Base-by-base conservation (phyloP, 2,329 filamentous ascomycete species). In the Cytospora piceicola region DNA sequence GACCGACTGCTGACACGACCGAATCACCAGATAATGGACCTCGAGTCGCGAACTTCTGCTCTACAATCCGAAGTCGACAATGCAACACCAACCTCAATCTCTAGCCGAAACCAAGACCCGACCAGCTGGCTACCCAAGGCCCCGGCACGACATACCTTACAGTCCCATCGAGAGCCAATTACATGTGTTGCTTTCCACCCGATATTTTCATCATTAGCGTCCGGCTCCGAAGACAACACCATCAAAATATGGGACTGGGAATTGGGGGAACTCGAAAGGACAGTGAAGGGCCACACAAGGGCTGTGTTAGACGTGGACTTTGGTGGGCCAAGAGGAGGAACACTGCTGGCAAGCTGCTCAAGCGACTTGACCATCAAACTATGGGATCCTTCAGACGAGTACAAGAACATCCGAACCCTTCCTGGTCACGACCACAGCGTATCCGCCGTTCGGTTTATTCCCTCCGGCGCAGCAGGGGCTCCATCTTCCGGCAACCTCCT, bases 211-310 rank as follows among this genome's bases (percentile, higher is more conserved):
- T 94, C 92, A 6, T 82, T 97, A 27, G 94, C 94, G 12, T 95
- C 93, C 0, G 94, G 92, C 20, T 96, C 93, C 11, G 94, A 97
- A 76, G 94, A 97, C 77, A 91, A 88, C 63, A 96, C 91, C 9
- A 96, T 98, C 76, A 97, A 97, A 74, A 94, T 97, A 63, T 97
- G 94, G 94, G 94, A 97, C 74, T 97, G 93, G 91, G 94, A 97
- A 73, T 80, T 96, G 29, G 94, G 94, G 57, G 94, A 97, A 77
- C 82, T 96, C 4, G 94, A 97, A 76, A 83, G 90, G 68, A 97
- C 94, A 0, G 85, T 97, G 65, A 97, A 97, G 75, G 93, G 93
- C 1, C 94, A 97, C 74, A 97, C 93, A 6, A 93, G 91, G 74
- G 88, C 92, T 4, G 93, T 97, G 0, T 80, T 95, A 32, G 93